Evolutionary conservation across 1,284 basidiomycete genomes (phyloP).

Genomic region (Rhodotorula sp.): DNA sequence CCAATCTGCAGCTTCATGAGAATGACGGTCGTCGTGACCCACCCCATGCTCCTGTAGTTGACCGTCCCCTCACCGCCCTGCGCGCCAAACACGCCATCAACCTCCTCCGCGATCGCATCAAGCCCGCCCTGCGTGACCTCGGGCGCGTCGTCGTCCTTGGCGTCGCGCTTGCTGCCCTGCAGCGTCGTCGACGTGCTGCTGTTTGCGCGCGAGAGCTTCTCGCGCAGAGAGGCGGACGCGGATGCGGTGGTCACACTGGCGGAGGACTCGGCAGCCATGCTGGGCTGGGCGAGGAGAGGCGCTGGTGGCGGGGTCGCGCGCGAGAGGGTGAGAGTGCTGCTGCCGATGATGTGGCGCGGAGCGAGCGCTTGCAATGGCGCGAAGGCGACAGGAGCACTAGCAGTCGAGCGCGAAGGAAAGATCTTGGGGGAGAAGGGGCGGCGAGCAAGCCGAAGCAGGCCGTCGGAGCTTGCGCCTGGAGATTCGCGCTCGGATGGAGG

Average conservation of each 20-base stretch:
- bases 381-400: no score
- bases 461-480: not conserved
- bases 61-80: conserved; percentile 9
- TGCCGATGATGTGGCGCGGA: no score
- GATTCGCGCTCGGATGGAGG: not conserved
- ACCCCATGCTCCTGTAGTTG: conserved; percentile 9
- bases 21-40: conserved; percentile 4
- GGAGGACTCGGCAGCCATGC: not conserved
- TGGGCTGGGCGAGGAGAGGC: not conserved
- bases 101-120: not conserved
- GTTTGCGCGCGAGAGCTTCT: not conserved
- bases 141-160: conserved; percentile 4
- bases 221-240: not conserved
- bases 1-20: conserved; percentile 15
- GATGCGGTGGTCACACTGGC: not conserved
- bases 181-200: not conserved
- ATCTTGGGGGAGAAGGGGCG: not conserved
- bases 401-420: not conserved
- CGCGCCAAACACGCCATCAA: conserved; percentile 27
- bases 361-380: not conserved
- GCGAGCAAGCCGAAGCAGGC: not conserved
- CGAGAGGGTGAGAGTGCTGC: no score
- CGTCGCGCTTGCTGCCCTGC: not conserved
- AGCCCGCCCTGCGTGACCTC: conserved; percentile 12
- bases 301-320: no score